A percentile compares a stretch with the other conserved stretches of the same genome.
phyloP scores from a whole-genome alignment of 805 yeast genomes.

The Saccharomycopsis sp. region DNA sequence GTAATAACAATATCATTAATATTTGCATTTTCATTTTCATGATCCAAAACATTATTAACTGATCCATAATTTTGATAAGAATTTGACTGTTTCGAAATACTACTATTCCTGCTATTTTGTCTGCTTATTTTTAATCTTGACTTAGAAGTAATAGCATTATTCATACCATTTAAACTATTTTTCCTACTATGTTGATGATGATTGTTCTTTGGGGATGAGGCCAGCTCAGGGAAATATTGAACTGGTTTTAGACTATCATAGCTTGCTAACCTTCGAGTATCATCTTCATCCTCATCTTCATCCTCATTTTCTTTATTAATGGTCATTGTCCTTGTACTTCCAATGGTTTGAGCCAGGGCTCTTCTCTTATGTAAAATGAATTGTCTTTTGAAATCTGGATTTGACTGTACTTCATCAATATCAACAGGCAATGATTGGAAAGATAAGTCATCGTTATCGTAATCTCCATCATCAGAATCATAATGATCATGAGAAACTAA shows the following conservation, averaged over 20 bases:
- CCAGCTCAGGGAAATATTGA: neutral
- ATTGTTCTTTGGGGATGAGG: neutral
- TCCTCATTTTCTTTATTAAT: too few relatives aligned
- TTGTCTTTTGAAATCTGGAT: slow-evolving; percentile 1
- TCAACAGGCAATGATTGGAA: slow-evolving; percentile 16
- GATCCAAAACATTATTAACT: neutral
- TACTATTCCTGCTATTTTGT: slow-evolving; percentile 12
- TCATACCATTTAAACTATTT: too few relatives aligned
- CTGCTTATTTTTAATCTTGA: slow-evolving; percentile 1
- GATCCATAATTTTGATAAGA: slow-evolving; percentile 8
- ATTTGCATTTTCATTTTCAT: neutral
- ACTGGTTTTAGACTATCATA: too few relatives aligned
- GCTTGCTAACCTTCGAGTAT: too few relatives aligned
- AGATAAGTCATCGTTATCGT: neutral
- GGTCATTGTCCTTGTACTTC: too few relatives aligned
- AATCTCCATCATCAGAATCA: slow-evolving; percentile 16
- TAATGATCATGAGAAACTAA: slow-evolving; percentile 26
- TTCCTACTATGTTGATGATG: neutral
- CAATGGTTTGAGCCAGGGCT: too few relatives aligned
- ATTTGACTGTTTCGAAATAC: neutral
- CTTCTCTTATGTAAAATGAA: neutral
- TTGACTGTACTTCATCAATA: slow-evolving; percentile 6
- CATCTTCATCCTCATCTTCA: neutral
- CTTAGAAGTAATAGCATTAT: neutral
- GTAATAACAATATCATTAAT: too few relatives aligned